Percentiles rank a stretch among this genome's conserved stretches.
Evolutionary conservation across 2,329 filamentous ascomycete genomes (phyloP).

Genomic region (Fusarium nanum): DNA sequence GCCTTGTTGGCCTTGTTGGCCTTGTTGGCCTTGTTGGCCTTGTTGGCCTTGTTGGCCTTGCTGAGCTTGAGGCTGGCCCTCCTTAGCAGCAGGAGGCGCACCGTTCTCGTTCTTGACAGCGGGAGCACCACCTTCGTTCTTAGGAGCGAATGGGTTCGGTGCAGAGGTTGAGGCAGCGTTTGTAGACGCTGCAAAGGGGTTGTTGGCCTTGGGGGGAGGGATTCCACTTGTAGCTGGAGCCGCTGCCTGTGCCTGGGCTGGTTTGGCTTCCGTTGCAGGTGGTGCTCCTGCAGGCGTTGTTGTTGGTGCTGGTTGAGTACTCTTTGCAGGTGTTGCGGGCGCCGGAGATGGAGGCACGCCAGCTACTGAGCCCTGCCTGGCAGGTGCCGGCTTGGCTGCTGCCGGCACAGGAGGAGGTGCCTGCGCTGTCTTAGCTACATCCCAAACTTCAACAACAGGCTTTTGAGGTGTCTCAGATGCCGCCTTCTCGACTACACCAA

Average conservation of each 20-base stretch:
- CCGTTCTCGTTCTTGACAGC: slow-evolving; percentile 37
- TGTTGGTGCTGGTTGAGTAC: slow-evolving; percentile 22
- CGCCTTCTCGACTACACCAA: slow-evolving; percentile 82
- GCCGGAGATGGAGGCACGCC: slow-evolving; percentile 41
- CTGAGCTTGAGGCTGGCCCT: slow-evolving; percentile 7
- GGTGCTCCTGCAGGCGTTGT: slow-evolving; percentile 27
- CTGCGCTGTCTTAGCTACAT: slow-evolving; percentile 72
- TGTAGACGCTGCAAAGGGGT: slow-evolving; percentile 50
- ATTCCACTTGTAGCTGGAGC: slow-evolving; percentile 37
- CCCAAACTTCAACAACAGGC: slow-evolving; percentile 88
- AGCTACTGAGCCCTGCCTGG: slow-evolving; percentile 38
- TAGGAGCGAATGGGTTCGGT: slow-evolving; percentile 47
- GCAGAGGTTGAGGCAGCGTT: slow-evolving; percentile 26
- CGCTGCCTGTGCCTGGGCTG: slow-evolving; percentile 26
- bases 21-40: slow-evolving; percentile 20
- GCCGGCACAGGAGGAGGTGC: slow-evolving; percentile 45
- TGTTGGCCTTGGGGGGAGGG: slow-evolving; percentile 43
- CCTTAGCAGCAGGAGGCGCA: slow-evolving; percentile 28
- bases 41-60: slow-evolving; percentile 32
- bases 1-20: slow-evolving; percentile 31
- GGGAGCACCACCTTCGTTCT: slow-evolving; percentile 29
- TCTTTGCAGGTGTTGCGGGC: slow-evolving; percentile 38
- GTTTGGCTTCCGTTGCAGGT: slow-evolving; percentile 34
- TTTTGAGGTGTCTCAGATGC: slow-evolving; percentile 86
- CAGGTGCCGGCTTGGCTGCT: slow-evolving; percentile 41